Base-by-base conservation (phyloP, 176 grass and related monocot species). In the Carex parvula region DNA sequence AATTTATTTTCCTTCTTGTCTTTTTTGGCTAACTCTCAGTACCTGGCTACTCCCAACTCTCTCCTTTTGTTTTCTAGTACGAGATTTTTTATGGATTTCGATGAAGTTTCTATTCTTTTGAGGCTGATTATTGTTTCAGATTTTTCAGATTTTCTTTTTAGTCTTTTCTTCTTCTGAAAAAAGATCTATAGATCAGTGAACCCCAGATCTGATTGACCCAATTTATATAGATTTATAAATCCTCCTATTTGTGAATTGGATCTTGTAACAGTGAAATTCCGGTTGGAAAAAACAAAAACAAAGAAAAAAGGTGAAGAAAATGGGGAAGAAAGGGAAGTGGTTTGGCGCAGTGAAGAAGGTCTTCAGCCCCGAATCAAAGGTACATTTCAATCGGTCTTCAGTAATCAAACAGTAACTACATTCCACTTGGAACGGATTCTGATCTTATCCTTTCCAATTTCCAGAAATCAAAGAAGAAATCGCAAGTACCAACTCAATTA, bases 311-410 rank as follows among this genome's bases (percentile, higher is more conserved):
- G 20, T 10, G 26, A 56, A 77, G 62, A 24, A 79, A 12, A 99
- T 99, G 96, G 96, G 96, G 80, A 99, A 93, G 93, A 99, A 93
- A 86, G 93, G 86, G 20, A 99, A 99, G 90, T 99, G 97, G 97
- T 93, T 99, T 60, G 88, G 97, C 33, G 96, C 89, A 71, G 93
- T 99, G 86, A 99, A 99, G 85, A 99, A 90, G 89, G 96, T 99
- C 22, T 99, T 99, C 89, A 95, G 96, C 67, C 96, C 93, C 20
- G 91, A 99, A 83, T 99, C 96, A 24, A 99, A 99, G 85, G 89
- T 8, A 33, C 39, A 84, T 77, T 59, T 80, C 37, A 35, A 68
- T 86, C 84, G 1, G 58, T 61, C 62, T 2, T 50, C 42, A 46
- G 44, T 64, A 70, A 84, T 26, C 20, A 85, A 41, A 84, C 70